A percentile compares a stretch with the other conserved stretches of the same genome.
phyloP scores from a whole-genome alignment of 2,329 filamentous ascomycete genomes.

The Metarhizium sp. region DNA sequence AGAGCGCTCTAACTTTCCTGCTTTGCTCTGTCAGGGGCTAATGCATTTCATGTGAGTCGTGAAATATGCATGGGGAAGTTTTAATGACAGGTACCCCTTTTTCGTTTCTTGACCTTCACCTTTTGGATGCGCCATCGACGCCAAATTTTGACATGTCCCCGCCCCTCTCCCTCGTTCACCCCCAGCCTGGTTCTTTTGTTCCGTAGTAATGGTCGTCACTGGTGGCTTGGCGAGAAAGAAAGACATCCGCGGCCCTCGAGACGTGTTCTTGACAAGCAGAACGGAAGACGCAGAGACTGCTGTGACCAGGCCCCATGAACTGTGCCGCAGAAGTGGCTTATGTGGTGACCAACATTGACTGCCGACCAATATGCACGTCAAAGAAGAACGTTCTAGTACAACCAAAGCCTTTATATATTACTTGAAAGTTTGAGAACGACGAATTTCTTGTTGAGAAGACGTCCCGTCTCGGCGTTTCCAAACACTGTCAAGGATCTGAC shows the following conservation, averaged over 20 bases:
- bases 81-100: not conserved
- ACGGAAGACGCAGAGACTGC: not conserved
- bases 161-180: not conserved
- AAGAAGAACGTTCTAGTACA: not conserved
- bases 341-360: conserved; percentile 11
- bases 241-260: not conserved
- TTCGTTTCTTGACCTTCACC: not conserved
- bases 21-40: not conserved
- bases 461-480: not conserved
- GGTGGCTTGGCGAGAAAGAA: not conserved
- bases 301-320: not conserved
- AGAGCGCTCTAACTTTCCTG: not conserved
- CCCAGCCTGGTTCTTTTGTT: not conserved
- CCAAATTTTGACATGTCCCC: not conserved
- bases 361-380: conserved; percentile 10
- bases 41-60: conserved; percentile 5
- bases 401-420: not conserved
- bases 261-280: not conserved
- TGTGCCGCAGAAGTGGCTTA: conserved; percentile 6
- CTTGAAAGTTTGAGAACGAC: not conserved
- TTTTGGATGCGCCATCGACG: not conserved
- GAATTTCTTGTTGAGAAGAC: not conserved
- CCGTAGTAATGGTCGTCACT: not conserved
- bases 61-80: conserved; percentile 2
- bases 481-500: not conserved